Conservation (phyloP, 768 basidiomycete species). For the Pleurotus salmoneostramineus region DNA sequence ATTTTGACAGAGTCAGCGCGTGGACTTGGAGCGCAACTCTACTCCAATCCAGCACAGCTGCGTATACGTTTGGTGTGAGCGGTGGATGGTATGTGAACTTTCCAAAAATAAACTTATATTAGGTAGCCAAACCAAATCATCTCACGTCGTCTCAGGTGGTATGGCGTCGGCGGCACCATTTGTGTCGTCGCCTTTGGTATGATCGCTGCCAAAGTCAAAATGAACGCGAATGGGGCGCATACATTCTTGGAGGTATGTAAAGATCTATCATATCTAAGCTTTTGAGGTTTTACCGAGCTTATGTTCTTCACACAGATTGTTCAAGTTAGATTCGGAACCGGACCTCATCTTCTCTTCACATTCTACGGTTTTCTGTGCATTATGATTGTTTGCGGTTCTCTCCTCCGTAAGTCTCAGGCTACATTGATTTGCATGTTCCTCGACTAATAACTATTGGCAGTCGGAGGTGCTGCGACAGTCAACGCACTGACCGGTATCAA, state of each 20-base stretch:
- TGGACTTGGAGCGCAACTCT: constrained; percentile 59
- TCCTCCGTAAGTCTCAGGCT: constrained; percentile 46
- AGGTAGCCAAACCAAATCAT: too few relatives aligned
- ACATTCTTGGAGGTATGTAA: constrained; percentile 48
- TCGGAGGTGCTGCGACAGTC: constrained; percentile 43
- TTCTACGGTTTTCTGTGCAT: constrained; percentile 51
- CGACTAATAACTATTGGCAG: constrained; percentile 13
- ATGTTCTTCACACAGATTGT: constrained; percentile 32
- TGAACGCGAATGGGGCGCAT: constrained; percentile 54
- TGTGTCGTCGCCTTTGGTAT: constrained; percentile 51
- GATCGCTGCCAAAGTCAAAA: constrained; percentile 53
- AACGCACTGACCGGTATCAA: constrained; percentile 44
- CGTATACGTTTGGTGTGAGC: constrained; percentile 48
- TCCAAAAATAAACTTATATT: too few relatives aligned
- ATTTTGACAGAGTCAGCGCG: constrained; percentile 36
- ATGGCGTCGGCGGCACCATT: constrained; percentile 47
- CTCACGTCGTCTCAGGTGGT: constrained; percentile 39
- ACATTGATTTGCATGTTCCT: too few relatives aligned
- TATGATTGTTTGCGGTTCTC: constrained; percentile 45
- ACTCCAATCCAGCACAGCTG: constrained; percentile 49
- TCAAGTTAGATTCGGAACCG: constrained; percentile 42
- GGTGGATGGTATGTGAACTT: constrained; percentile 36
- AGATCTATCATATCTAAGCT: not conserved
- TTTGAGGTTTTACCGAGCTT: not conserved
- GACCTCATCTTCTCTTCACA: constrained; percentile 43